These are phyloP conservation scores for Debaryomyces maramus DNA, from an alignment of 805 yeast species.

Conservation along the genomic window DNA sequence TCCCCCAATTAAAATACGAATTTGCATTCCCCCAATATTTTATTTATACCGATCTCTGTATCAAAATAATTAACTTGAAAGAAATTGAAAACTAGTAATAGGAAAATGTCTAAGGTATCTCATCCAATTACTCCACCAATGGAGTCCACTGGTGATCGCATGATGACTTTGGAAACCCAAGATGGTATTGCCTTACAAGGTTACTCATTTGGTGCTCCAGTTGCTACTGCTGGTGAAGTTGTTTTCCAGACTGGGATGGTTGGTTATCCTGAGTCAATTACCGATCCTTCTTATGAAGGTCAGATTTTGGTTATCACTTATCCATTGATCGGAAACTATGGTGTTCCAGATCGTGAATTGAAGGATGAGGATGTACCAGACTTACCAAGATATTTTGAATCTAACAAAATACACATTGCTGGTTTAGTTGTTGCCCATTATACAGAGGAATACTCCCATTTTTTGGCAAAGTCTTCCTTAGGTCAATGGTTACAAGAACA, in stretches of 20 bases:
- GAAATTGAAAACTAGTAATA: constrained; percentile 2
- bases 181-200: constrained; percentile 89
- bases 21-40: constrained; percentile 7
- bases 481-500: constrained; percentile 92
- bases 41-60: too few relatives aligned
- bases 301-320: constrained; percentile 95
- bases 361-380: constrained; percentile 65
- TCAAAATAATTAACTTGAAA: constrained; percentile 3
- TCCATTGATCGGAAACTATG: constrained; percentile 97
- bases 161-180: constrained; percentile 85
- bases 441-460: constrained; percentile 94
- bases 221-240: constrained; percentile 90
- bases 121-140: constrained; percentile 85
- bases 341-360: constrained; percentile 87
- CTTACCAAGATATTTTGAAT: constrained; percentile 91
- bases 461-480: constrained; percentile 85
- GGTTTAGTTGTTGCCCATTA: constrained; percentile 96
- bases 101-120: constrained; percentile 8
- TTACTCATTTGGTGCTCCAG: constrained; percentile 94
- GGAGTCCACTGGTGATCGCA: constrained; percentile 76
- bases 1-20: constrained; percentile 6
- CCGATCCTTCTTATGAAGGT: constrained; percentile 98
- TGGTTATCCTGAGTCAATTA: constrained; percentile 96
- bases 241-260: constrained; percentile 99
- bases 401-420: constrained; percentile 88